A percentile compares a stretch with the other conserved stretches of the same genome.
phyloP scores from a whole-genome alignment of 495 filamentous ascomycete genomes.

The Aspergillus wentii region DNA sequence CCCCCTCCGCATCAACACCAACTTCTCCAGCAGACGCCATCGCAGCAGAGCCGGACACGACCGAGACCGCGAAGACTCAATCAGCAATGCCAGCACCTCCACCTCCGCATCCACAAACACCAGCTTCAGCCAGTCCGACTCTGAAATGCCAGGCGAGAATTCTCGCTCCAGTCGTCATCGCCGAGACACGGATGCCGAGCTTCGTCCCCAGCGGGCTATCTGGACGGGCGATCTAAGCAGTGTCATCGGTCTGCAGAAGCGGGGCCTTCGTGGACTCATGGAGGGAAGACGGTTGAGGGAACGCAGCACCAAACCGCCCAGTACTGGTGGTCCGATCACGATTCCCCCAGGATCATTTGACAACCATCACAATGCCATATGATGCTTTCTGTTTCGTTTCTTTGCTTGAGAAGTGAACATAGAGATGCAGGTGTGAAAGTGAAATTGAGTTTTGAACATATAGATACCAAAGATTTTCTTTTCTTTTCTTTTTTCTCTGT shows the following conservation, averaged over 20 bases:
- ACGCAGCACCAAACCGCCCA: conserved; percentile 41
- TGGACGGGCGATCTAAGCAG: conserved; percentile 84
- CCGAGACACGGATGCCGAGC: conserved; percentile 30
- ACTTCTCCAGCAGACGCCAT: conserved; percentile 23
- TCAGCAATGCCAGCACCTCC: conserved; percentile 38
- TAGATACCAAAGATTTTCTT: too few relatives aligned
- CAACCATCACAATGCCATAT: neutral
- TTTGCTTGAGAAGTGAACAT: too few relatives aligned
- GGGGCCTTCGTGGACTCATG: conserved; percentile 89
- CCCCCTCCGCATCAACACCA: conserved; percentile 42
- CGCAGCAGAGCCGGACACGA: conserved; percentile 16
- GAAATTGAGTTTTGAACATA: neutral
- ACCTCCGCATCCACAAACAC: conserved; percentile 35
- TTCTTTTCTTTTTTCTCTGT: too few relatives aligned
- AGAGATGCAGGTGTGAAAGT: too few relatives aligned
- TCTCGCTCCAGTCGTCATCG: conserved; percentile 18
- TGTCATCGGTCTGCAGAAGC: conserved; percentile 94
- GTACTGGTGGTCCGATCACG: conserved; percentile 11
- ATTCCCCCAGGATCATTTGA: neutral
- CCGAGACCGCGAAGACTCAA: conserved; percentile 37
- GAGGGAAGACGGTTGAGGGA: conserved; percentile 87
- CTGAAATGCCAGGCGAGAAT: conserved; percentile 29
- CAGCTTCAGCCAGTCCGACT: conserved; percentile 40
- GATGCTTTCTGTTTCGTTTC: neutral
- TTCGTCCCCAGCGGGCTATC: conserved; percentile 47